Conservation (phyloP, 345 rosid genomes). For the Psidium guajava region DNA sequence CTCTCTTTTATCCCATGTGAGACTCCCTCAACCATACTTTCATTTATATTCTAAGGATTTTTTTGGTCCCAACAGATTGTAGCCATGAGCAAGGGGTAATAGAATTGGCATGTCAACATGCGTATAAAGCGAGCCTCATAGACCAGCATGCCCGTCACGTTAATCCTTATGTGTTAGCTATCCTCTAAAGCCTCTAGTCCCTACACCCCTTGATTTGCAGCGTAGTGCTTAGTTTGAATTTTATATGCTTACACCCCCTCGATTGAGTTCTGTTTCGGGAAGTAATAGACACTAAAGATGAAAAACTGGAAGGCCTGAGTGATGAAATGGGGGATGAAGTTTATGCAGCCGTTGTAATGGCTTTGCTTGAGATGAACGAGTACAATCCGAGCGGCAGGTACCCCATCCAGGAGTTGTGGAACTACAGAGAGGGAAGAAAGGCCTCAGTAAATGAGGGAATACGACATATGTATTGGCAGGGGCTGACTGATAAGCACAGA, state of each 20-base stretch:
- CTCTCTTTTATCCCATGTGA: too few species aligned
- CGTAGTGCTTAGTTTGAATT: not conserved
- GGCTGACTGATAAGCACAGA: not conserved
- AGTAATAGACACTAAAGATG: slow-evolving; percentile 34
- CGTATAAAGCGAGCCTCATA: not conserved
- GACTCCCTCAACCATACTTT: too few species aligned
- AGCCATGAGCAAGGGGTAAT: not conserved
- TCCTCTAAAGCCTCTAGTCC: not conserved
- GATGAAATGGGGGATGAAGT: slow-evolving; percentile 36
- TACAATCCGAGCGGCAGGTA: slow-evolving; percentile 52
- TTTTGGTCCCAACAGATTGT: too few species aligned
- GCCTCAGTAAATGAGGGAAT: slow-evolving; percentile 44
- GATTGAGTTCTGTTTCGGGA: slow-evolving; percentile 13
- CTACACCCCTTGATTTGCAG: not conserved
- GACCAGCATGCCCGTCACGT: not conserved
- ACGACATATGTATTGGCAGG: not conserved
- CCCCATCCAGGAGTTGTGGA: slow-evolving; percentile 48
- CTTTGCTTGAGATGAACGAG: slow-evolving; percentile 39
- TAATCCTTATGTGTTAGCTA: not conserved
- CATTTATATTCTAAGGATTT: too few species aligned
- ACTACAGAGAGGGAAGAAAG: slow-evolving; percentile 25
- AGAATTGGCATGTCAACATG: not conserved
- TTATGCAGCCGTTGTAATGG: slow-evolving; percentile 27
- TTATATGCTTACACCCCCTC: not conserved
- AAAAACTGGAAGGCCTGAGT: slow-evolving; percentile 31